Conservation (phyloP, 129 eudicot species). For the Smallanthus sonchifolius region DNA sequence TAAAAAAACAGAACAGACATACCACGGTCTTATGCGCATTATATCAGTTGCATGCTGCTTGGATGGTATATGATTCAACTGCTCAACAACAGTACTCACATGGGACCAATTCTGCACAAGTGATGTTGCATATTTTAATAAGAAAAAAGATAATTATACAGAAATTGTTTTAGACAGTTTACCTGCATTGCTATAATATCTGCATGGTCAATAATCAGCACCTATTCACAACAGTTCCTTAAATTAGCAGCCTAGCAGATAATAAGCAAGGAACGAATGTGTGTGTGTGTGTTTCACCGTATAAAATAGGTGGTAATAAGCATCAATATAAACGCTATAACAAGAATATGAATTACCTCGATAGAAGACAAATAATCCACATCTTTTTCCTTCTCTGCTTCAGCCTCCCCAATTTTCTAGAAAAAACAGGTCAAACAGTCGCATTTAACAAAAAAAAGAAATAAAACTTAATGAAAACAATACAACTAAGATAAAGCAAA, state of each 20-base stretch:
- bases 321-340: neutral
- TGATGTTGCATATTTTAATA: neutral
- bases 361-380: constrained; percentile 93
- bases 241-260: constrained; percentile 8
- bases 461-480: neutral
- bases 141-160: neutral
- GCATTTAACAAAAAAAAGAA: constrained; percentile 1
- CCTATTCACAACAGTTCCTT: constrained; percentile 41
- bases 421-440: constrained; percentile 8
- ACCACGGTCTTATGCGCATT: constrained; percentile 95
- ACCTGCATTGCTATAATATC: constrained; percentile 97
- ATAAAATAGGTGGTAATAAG: neutral
- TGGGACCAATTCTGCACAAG: constrained; percentile 84
- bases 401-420: constrained; percentile 91
- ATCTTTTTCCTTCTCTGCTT: constrained; percentile 71
- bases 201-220: constrained; percentile 86
- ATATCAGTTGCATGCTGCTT: constrained; percentile 85
- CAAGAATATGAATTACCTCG: constrained; percentile 45
- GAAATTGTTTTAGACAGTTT: neutral
- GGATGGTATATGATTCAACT: constrained; percentile 66
- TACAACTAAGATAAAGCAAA: no score
- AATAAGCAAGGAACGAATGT: neutral
- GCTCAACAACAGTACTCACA: constrained; percentile 70
- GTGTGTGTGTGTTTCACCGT: constrained; percentile 4
- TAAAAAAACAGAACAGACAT: constrained; percentile 3